phyloP scores from a whole-genome alignment of 805 yeast species.

The Monosporozyma yasuniensis region DNA sequence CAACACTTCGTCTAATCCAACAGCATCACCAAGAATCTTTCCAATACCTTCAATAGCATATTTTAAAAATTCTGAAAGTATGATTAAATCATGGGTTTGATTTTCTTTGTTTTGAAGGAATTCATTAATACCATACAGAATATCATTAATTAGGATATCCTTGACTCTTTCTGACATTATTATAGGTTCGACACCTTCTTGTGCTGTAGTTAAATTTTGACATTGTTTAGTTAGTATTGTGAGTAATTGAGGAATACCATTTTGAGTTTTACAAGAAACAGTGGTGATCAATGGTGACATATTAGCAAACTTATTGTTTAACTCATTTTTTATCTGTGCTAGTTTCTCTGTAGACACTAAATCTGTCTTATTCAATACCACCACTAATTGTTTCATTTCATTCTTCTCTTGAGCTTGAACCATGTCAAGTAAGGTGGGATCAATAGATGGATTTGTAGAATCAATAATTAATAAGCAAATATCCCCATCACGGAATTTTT shows the following conservation, averaged over 20 bases:
- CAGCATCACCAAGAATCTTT: conserved; percentile 79
- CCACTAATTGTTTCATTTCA: conserved; percentile 22
- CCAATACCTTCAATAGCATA: conserved; percentile 82
- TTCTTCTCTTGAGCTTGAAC: conserved; percentile 8
- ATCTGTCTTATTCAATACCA: conserved; percentile 57
- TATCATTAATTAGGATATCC: conserved; percentile 68
- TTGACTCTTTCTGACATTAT: conserved; percentile 65
- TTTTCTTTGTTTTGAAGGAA: conserved; percentile 40
- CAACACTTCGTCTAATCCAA: conserved; percentile 82
- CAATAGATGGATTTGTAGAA: conserved; percentile 23
- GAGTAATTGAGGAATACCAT: conserved; percentile 47
- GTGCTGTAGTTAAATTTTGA: conserved; percentile 36
- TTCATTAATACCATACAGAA: conserved; percentile 62
- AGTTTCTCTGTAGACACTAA: conserved; percentile 27
- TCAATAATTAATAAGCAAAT: conserved; percentile 52
- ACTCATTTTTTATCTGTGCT: conserved; percentile 10
- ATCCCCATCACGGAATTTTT: conserved; percentile 53
- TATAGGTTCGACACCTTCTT: conserved; percentile 53
- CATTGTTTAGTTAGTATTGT: conserved; percentile 37
- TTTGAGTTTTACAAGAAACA: conserved; percentile 53
- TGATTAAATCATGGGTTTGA: conserved; percentile 55
- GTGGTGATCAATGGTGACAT: conserved; percentile 24
- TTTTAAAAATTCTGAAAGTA: conserved; percentile 69
- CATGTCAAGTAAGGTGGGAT: conserved; percentile 29
- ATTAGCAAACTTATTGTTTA: conserved; percentile 10